Conservation (phyloP, 148 eudicot genomes). For the Silene conica region DNA sequence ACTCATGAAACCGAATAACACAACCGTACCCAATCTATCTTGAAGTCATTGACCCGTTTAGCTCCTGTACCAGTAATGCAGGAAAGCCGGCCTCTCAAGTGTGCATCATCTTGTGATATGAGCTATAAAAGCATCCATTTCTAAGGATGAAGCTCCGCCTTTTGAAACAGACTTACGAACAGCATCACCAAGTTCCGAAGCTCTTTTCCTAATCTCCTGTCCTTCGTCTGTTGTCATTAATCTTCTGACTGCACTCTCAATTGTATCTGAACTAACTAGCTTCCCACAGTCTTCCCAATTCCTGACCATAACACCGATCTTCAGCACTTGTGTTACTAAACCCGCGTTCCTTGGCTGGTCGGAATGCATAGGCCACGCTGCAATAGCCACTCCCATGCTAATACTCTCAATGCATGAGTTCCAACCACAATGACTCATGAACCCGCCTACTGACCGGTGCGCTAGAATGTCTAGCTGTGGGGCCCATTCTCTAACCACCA, state of each 20-base stretch:
- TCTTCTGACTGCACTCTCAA: slow-evolving; percentile 26
- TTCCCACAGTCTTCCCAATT: slow-evolving; percentile 30
- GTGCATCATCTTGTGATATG: slow-evolving; percentile 35
- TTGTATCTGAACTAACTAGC: slow-evolving; percentile 16
- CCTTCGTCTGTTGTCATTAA: slow-evolving; percentile 36
- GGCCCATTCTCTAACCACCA: too few species aligned
- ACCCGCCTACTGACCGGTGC: slow-evolving; percentile 40
- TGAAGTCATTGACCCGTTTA: too few species aligned
- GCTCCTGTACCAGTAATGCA: too few species aligned
- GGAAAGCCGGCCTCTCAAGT: too few species aligned
- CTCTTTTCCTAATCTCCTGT: slow-evolving; percentile 34
- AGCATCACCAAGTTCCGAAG: slow-evolving; percentile 16
- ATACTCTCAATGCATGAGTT: not conserved
- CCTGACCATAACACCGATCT: slow-evolving; percentile 28
- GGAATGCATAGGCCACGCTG: slow-evolving; percentile 49
- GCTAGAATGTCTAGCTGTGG: slow-evolving; percentile 31
- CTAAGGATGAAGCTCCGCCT: slow-evolving; percentile 34
- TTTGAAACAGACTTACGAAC: slow-evolving; percentile 18
- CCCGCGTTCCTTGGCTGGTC: slow-evolving; percentile 48
- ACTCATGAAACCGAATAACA: too few species aligned
- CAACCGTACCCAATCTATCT: too few species aligned
- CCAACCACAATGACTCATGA: slow-evolving; percentile 20
- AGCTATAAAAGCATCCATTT: slow-evolving; percentile 45
- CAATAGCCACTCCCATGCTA: slow-evolving; percentile 50
- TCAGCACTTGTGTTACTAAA: slow-evolving; percentile 27